These are phyloP conservation scores for Lentinula guzmanii DNA, from an alignment of 768 basidiomycete species.

Conservation along the genomic window DNA sequence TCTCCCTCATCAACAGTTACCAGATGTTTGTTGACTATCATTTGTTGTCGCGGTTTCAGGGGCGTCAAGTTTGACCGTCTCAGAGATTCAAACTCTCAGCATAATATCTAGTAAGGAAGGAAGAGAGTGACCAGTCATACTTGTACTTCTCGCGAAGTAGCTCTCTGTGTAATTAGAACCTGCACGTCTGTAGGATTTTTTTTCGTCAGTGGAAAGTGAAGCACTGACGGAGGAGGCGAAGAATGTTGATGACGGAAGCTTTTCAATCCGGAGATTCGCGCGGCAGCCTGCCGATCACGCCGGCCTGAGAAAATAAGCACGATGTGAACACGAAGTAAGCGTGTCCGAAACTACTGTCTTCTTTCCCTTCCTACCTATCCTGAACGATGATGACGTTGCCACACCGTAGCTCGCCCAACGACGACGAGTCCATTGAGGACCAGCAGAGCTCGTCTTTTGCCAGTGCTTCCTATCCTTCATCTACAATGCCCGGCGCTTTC, in stretches of 20 bases:
- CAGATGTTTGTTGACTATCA: not conserved
- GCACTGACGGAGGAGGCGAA: not conserved
- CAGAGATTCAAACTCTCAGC: too few species aligned
- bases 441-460: conserved; percentile 3
- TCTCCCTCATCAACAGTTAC: not conserved
- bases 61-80: too few species aligned
- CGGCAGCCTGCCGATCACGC: not conserved
- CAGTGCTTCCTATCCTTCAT: conserved; percentile 4
- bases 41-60: not conserved
- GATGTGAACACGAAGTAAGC: conserved; percentile 2
- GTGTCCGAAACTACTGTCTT: not conserved
- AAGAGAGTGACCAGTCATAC: too few species aligned
- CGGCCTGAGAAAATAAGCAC: conserved; percentile 2
- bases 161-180: too few species aligned
- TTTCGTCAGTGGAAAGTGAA: not conserved
- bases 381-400: conserved; percentile 8
- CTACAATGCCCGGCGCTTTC: conserved; percentile 7
- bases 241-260: not conserved
- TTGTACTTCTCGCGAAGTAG: too few species aligned
- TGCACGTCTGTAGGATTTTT: too few species aligned
- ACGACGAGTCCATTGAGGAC: conserved; percentile 2
- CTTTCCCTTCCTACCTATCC: not conserved
- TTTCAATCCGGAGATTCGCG: not conserved
- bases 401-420: conserved; percentile 7
- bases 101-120: too few species aligned